Conservation (phyloP, 2,329 filamentous ascomycete genomes). For the Pochonia chlamydosporia region DNA sequence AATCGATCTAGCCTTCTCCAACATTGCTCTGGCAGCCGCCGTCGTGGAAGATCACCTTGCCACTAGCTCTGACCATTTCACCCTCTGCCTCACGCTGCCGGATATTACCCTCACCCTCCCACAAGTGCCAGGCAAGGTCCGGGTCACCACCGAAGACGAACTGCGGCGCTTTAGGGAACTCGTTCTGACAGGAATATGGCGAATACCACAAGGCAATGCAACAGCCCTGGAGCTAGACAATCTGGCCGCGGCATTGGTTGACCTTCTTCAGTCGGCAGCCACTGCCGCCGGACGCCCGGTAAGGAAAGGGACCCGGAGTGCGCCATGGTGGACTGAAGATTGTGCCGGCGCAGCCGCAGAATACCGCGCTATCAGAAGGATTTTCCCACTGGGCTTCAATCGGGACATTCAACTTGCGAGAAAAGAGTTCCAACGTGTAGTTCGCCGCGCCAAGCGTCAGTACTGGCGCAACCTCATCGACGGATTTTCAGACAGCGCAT, state of each 20-base stretch:
- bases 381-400: conserved; percentile 10
- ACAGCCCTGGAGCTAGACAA: conserved; percentile 1
- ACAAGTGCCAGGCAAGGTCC: conserved; percentile 7
- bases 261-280: conserved; percentile 7
- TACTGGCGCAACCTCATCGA: conserved; percentile 13
- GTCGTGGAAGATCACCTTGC: conserved; percentile 13
- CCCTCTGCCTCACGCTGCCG: conserved; percentile 10
- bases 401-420: conserved; percentile 9
- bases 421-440: conserved; percentile 7
- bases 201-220: conserved; percentile 5
- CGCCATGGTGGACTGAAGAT: conserved; percentile 13
- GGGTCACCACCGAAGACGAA: conserved; percentile 12
- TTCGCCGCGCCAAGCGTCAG: conserved; percentile 8
- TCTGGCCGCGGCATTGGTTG: conserved; percentile 4
- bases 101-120: conserved; percentile 1
- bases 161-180: conserved; percentile 11
- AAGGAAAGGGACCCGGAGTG: conserved; percentile 7
- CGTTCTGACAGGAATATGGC: conserved; percentile 6
- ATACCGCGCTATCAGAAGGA: conserved; percentile 10
- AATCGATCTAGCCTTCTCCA: conserved; percentile 11
- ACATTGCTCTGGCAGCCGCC: conserved; percentile 11
- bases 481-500: conserved; percentile 8
- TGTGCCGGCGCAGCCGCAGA: conserved; percentile 8
- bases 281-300: conserved; percentile 5
- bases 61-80: conserved; percentile 15